These are phyloP conservation scores for Candida alai DNA, from an alignment of 805 yeast genomes.

Conservation along the genomic window DNA sequence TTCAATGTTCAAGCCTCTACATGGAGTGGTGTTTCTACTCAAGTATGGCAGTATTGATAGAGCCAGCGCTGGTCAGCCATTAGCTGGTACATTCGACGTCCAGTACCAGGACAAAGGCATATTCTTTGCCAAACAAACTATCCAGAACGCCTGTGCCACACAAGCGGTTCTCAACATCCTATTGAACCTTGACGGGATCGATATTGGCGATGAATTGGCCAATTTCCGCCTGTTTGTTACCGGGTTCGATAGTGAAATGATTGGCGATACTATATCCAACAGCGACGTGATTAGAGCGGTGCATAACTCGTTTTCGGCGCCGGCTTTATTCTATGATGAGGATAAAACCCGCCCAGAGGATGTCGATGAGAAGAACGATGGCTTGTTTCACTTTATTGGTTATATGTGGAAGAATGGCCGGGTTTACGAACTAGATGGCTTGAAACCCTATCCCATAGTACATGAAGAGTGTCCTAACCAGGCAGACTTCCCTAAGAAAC, in stretches of 20 bases:
- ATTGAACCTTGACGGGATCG: slow-evolving; percentile 32
- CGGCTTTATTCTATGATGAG: slow-evolving; percentile 49
- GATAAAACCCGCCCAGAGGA: slow-evolving; percentile 17
- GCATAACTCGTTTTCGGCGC: slow-evolving; percentile 61
- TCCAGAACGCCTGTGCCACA: slow-evolving; percentile 72
- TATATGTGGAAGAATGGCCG: slow-evolving; percentile 42
- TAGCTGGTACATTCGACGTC: slow-evolving; percentile 42
- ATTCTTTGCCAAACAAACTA: slow-evolving; percentile 61
- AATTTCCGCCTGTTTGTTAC: slow-evolving; percentile 48
- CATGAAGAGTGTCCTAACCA: slow-evolving; percentile 40
- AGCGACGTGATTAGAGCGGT: slow-evolving; percentile 52
- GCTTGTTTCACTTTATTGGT: slow-evolving; percentile 59
- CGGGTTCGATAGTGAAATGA: slow-evolving; percentile 51
- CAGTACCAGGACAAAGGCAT: slow-evolving; percentile 32
- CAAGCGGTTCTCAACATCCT: slow-evolving; percentile 61
- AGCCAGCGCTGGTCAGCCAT: slow-evolving; percentile 29
- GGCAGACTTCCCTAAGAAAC: slow-evolving; percentile 38
- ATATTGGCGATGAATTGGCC: slow-evolving; percentile 46
- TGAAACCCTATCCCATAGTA: slow-evolving; percentile 50
- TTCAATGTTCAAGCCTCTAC: slow-evolving; percentile 35
- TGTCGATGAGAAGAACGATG: slow-evolving; percentile 42
- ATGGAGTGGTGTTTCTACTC: slow-evolving; percentile 62
- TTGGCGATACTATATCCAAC: slow-evolving; percentile 60
- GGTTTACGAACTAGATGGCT: slow-evolving; percentile 62
- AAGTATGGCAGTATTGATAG: slow-evolving; percentile 48